A percentile compares a stretch with the other conserved stretches of the same genome.
Conservation (phyloP, 169 alveolate species). For the Plasmodium reichenowi region DNA sequence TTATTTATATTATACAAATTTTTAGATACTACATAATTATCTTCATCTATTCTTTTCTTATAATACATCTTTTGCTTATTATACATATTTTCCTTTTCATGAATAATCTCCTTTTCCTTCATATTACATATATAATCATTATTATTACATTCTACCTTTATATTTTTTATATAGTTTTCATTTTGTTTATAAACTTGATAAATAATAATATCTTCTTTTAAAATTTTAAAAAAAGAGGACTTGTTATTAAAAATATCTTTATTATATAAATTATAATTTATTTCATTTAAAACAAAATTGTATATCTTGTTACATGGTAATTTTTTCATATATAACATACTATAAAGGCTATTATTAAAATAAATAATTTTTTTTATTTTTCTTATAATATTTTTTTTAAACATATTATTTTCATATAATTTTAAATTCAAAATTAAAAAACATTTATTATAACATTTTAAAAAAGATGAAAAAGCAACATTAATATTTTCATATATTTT, state of each 20-base stretch:
- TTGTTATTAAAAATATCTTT: conserved; percentile 40
- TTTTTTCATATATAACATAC: conserved; percentile 55
- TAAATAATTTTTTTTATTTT: conserved; percentile 10
- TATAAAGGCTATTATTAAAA: conserved; percentile 39
- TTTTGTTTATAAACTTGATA: background rate
- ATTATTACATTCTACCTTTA: background rate
- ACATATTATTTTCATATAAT: conserved; percentile 9
- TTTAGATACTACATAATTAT: too few relatives aligned
- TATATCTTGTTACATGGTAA: conserved; percentile 27
- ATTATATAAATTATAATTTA: conserved; percentile 38
- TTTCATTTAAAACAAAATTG: conserved; percentile 47
- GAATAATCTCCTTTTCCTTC: background rate
- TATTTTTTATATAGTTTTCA: background rate
- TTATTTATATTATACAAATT: too few relatives aligned
- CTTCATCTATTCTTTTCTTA: too few relatives aligned
- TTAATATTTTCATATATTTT: conserved; percentile 32
- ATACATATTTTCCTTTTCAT: background rate
- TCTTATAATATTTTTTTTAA: conserved; percentile 19
- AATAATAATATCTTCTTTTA: conserved; percentile 48
- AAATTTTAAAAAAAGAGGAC: conserved; percentile 42
- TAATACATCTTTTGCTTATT: too few relatives aligned
- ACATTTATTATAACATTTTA: conserved; percentile 64
- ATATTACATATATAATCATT: background rate
- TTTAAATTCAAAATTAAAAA: conserved; percentile 28
- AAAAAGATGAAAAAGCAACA: conserved; percentile 53